Evolutionary conservation across 2,329 filamentous ascomycete genomes (phyloP).

Genomic region (Fusarium ramigenum): DNA sequence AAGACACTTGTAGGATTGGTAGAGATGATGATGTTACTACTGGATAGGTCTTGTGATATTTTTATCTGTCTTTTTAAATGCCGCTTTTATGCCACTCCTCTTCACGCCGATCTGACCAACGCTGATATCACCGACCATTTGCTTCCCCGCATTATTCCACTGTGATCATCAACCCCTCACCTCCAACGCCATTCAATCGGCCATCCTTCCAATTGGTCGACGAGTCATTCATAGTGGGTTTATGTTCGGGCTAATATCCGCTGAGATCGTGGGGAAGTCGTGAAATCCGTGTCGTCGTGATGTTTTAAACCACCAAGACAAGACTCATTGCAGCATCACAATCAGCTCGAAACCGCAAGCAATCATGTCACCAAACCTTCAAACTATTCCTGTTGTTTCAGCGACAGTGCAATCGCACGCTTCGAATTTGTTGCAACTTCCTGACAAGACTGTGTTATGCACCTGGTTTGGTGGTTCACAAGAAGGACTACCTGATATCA

Average conservation of each 20-base stretch:
- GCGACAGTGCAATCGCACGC: slow-evolving; percentile 56
- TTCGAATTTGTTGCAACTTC: slow-evolving; percentile 54
- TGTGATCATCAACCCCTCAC: neutral
- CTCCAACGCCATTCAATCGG: neutral
- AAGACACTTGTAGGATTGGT: too few species aligned
- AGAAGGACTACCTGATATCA: slow-evolving; percentile 56
- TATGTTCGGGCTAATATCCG: neutral
- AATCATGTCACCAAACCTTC: slow-evolving; percentile 11
- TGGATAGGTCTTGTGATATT: fast-evolving
- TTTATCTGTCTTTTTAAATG: neutral
- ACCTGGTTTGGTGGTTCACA: slow-evolving; percentile 58
- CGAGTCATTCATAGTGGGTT: fast-evolving
- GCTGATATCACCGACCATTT: slow-evolving; percentile 17
- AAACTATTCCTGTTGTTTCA: slow-evolving; percentile 45
- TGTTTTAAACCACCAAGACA: neutral
- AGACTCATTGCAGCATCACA: neutral
- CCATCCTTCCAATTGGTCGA: slow-evolving; percentile 21
- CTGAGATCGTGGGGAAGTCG: slow-evolving; percentile 1
- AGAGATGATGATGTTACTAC: neutral
- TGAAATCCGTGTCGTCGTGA: neutral
- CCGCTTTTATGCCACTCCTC: neutral
- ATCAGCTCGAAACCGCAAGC: fast-evolving
- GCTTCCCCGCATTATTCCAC: slow-evolving; percentile 14
- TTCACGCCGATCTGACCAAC: neutral
- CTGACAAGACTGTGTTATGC: slow-evolving; percentile 53